phyloP scores from a whole-genome alignment of 2,329 filamentous ascomycete genomes.

The Cordyceps pruinosa region DNA sequence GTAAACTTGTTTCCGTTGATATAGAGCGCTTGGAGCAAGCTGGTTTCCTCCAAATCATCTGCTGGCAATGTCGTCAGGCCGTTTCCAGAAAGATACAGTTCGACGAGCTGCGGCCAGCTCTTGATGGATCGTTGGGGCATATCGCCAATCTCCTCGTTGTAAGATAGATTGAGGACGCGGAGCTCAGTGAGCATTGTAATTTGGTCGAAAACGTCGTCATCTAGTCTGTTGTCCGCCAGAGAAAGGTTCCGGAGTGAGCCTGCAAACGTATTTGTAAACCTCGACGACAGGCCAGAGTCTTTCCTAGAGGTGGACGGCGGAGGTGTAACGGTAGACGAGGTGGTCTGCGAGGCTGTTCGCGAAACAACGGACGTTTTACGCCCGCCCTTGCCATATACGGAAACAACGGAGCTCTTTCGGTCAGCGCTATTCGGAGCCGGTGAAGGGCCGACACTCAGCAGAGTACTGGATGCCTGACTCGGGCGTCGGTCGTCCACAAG shows the following conservation, averaged over 20 bases:
- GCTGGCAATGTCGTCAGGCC: constrained; percentile 85
- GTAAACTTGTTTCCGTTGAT: constrained; percentile 98
- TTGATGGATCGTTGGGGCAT: constrained; percentile 83
- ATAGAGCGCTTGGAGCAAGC: constrained; percentile 79
- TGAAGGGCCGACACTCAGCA: constrained; percentile 69
- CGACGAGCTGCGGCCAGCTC: constrained; percentile 82
- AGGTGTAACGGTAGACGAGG: constrained; percentile 40
- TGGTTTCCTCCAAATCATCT: constrained; percentile 88
- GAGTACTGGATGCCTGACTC: constrained; percentile 74
- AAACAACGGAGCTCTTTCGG: constrained; percentile 79
- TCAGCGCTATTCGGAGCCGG: constrained; percentile 50
- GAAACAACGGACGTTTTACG: constrained; percentile 81
- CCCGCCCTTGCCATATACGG: constrained; percentile 69
- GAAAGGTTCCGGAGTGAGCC: constrained; percentile 77
- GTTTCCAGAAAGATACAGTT: constrained; percentile 92
- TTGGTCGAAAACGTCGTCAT: constrained; percentile 93
- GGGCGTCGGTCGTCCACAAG: constrained; percentile 64
- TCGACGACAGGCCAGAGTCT: constrained; percentile 78
- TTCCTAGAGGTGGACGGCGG: constrained; percentile 59
- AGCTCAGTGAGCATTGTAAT: constrained; percentile 76
- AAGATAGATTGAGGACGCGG: constrained; percentile 84
- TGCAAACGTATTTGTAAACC: constrained; percentile 79
- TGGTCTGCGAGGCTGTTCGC: constrained; percentile 44
- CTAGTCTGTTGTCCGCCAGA: constrained; percentile 86
- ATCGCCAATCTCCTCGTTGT: constrained; percentile 82